Evolutionary conservation across 192 early-diverging fungal genomes (phyloP).

Genomic region (Backusella psychrophila): DNA sequence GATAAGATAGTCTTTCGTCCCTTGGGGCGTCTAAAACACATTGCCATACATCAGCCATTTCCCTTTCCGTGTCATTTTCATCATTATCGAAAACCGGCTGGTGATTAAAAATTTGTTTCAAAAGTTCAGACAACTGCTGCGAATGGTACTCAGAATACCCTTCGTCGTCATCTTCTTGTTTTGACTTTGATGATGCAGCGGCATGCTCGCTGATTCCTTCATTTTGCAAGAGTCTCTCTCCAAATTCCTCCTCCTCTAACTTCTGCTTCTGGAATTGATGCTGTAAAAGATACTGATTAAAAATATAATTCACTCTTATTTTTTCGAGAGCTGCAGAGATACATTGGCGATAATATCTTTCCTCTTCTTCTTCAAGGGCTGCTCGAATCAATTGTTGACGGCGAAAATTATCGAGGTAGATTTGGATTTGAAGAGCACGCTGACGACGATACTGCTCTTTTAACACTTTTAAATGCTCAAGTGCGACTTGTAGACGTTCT

Average conservation of each 20-base stretch:
- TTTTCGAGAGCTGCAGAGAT: slow-evolving; percentile 5
- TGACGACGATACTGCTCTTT: slow-evolving; percentile 8
- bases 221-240: not conserved
- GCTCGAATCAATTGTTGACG: not conserved
- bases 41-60: slow-evolving; percentile 1
- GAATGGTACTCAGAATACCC: not conserved
- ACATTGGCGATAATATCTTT: slow-evolving; percentile 14
- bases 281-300: not conserved
- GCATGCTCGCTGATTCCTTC: not conserved
- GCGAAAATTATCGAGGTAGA: not conserved
- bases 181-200: not conserved
- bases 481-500: slow-evolving; percentile 2
- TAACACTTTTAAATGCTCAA: not conserved
- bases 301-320: not conserved
- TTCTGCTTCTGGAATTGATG: not conserved
- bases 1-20: not conserved
- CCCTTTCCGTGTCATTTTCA: not conserved
- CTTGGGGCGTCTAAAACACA: not conserved
- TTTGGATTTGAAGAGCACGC: slow-evolving; percentile 1
- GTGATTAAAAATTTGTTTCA: not conserved
- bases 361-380: not conserved
- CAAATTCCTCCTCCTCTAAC: not conserved
- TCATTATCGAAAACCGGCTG: not conserved
- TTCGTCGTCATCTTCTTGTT: not conserved
- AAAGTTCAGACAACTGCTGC: not conserved